Evolutionary conservation across 345 rosid species (phyloP), one percentile per base, ranked within the genome.

Genomic region (Nephelium lappaceum): DNA sequence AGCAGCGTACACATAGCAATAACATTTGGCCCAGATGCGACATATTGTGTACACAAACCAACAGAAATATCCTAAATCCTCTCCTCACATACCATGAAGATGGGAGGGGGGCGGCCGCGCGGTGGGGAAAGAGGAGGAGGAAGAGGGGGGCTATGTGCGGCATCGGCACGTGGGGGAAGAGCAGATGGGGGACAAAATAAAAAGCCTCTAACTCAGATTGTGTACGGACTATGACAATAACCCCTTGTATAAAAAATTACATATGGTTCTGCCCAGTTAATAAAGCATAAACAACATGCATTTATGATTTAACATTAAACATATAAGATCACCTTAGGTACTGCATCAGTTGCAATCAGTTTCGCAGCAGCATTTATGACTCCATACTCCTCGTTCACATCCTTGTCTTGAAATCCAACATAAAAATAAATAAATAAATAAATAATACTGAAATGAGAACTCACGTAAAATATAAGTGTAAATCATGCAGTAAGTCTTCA

Each of bases 301-400:
- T 75, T 9, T n/a, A n/a, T n/a, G n/a, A n/a, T n/a, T n/a, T 8
- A 55, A 75, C 43, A 74, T 4, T 45, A 36, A 31, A 53, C 72
- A 68, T 66, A 71, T 41, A 77, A 51, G 55, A 71, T 71, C 64
- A 93, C 98, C 97, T 92, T 94, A 45, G 97, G 85, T 74, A 93
- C 91, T 43, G 91, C 82, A 70, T 84, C 92, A 79, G 74, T 86
- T 42, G 78, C 85, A 79, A 94, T 88, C 90, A 96, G 88, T 87
- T 96, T 96, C 83, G 94, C 94, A 72, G 99, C 97, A 84, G 92
- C 93, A 83, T 93, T 89, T 84, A 92, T 90, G 80, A 93, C 91
- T n/a, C 89, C 79, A 84, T 96, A 96, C 84, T 96, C 99, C 81
- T 82, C 92, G 84, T 87, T 93, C 72, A 79, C 82, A 64, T 87